Percentiles rank a stretch among this genome's conserved stretches.
Evolutionary conservation across 208 protist species (phyloP).

Genomic region (Trypanosoma platydactyli): DNA sequence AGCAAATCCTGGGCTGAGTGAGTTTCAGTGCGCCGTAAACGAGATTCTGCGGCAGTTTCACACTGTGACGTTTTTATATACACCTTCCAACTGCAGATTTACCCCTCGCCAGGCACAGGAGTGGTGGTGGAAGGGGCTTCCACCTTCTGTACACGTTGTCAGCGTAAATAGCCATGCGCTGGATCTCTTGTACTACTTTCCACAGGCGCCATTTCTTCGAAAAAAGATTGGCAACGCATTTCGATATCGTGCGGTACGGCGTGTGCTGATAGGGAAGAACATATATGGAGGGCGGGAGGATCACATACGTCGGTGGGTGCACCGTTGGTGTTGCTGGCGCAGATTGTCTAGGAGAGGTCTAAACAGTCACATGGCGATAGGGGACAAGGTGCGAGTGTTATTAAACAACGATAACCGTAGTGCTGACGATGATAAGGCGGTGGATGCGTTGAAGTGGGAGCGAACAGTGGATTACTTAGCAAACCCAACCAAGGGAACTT

Average conservation of each 20-base stretch:
- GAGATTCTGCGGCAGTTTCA: conserved; percentile 25
- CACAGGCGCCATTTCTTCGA: conserved; percentile 62
- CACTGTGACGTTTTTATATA: conserved; percentile 25
- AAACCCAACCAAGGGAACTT: conserved; percentile 44
- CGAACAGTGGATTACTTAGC: conserved; percentile 71
- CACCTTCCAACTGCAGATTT: conserved; percentile 40
- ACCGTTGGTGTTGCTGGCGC: conserved; percentile 30
- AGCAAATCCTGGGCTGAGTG: not conserved
- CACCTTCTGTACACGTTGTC: conserved; percentile 58
- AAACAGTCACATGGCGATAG: conserved; percentile 6
- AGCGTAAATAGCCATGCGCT: conserved; percentile 61
- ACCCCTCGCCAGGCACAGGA: conserved; percentile 38
- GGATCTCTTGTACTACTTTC: conserved; percentile 68
- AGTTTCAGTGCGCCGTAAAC: conserved; percentile 23
- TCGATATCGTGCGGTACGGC: conserved; percentile 63
- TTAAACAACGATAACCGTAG: conserved; percentile 7
- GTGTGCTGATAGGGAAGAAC: conserved; percentile 40
- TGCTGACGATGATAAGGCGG: conserved; percentile 25
- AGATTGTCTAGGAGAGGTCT: conserved; percentile 21
- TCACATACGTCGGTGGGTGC: conserved; percentile 13
- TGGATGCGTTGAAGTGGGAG: conserved; percentile 50
- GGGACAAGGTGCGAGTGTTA: conserved; percentile 18
- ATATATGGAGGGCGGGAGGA: conserved; percentile 21
- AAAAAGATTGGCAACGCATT: conserved; percentile 69
- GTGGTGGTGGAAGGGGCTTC: conserved; percentile 58